These are phyloP conservation scores for Penicillium bialowiezense DNA, from an alignment of 495 filamentous ascomycete genomes.

Conservation along the genomic window DNA sequence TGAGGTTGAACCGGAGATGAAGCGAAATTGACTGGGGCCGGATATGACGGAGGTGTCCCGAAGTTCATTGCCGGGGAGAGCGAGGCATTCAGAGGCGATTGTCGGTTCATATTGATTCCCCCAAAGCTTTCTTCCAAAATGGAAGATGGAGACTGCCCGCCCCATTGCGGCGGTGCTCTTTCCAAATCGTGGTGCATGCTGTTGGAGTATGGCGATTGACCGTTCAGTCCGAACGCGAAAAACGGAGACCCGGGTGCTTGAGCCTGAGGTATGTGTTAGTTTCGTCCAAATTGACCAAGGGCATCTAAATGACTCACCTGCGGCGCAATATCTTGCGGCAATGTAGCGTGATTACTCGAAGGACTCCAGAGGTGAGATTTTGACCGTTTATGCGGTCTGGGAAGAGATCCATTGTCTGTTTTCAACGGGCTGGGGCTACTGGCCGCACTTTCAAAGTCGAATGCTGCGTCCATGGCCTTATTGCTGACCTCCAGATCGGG, in stretches of 20 bases:
- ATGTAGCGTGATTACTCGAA: conserved; percentile 12
- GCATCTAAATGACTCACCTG: conserved; percentile 27
- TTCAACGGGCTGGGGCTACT: conserved; percentile 60
- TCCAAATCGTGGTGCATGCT: conserved; percentile 38
- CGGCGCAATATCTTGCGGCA: conserved; percentile 21
- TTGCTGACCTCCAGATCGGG: conserved; percentile 55
- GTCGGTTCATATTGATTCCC: conserved; percentile 41
- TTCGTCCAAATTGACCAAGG: not conserved
- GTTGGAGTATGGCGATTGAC: conserved; percentile 48
- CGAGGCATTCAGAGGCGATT: conserved; percentile 33
- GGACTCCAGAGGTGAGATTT: conserved; percentile 31
- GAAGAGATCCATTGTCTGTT: conserved; percentile 25
- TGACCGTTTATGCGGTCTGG: conserved; percentile 19
- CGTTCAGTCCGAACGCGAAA: conserved; percentile 38
- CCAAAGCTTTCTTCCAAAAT: conserved; percentile 45
- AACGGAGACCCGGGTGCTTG: conserved; percentile 29
- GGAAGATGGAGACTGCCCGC: conserved; percentile 52
- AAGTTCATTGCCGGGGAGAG: conserved; percentile 36
- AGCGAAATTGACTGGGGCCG: conserved; percentile 35
- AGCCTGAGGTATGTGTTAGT: conserved; percentile 17
- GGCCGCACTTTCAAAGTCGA: conserved; percentile 69
- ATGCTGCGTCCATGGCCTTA: conserved; percentile 60
- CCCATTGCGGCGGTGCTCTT: conserved; percentile 47
- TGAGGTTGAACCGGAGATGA: conserved; percentile 31
- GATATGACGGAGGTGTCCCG: conserved; percentile 25